Base-by-base conservation (phyloP, 805 yeast species). In the Metschnikowia baotianmanensis region DNA sequence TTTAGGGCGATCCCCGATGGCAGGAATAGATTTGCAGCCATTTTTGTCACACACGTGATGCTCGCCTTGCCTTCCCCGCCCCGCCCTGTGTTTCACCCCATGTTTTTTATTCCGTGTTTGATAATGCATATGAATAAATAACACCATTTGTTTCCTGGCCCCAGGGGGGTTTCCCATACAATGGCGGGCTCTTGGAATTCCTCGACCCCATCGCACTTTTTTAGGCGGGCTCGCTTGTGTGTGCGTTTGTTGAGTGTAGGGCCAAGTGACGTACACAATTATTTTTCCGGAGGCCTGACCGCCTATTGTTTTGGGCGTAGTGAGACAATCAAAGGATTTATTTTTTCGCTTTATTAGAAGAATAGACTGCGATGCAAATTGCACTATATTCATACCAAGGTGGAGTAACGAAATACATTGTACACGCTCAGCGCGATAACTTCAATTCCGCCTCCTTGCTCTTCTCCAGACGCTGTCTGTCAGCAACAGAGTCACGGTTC, bases 381-480 rank as follows among this genome's bases (percentile, higher is more conserved):
- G 5, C 4, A 23, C 9, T 10, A 23, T 10, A 10, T 12, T 3
- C 25, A 23, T 3, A n/a, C n/a, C n/a, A n/a, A n/a, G n/a, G n/a
- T n/a, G n/a, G n/a, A n/a, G n/a, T n/a, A n/a, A n/a, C n/a, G n/a
- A n/a, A n/a, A n/a, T n/a, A n/a, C n/a, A n/a, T n/a, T n/a, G n/a
- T n/a, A n/a, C 29, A 11, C 9, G n/a, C 17, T 18, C 35, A 47
- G 20, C 53, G 34, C 44, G 57, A 29, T 35, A 50, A 44, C 22
- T 40, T 43, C 18, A 17, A 17, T 9, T 45, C 52, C 2, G 47
- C 47, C 10, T 28, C 43, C 1, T 28, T 28, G 13, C 36, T 11
- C 36, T 30, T 31, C 31, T 48, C 54, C 13, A 20, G 8, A 16
- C 54, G 43, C 28, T 50, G 46, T 22, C 56, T 38, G 15, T 39